Evolutionary conservation across 164 flowering plant genomes (phyloP).

Genomic region (Berberis thunbergii): DNA sequence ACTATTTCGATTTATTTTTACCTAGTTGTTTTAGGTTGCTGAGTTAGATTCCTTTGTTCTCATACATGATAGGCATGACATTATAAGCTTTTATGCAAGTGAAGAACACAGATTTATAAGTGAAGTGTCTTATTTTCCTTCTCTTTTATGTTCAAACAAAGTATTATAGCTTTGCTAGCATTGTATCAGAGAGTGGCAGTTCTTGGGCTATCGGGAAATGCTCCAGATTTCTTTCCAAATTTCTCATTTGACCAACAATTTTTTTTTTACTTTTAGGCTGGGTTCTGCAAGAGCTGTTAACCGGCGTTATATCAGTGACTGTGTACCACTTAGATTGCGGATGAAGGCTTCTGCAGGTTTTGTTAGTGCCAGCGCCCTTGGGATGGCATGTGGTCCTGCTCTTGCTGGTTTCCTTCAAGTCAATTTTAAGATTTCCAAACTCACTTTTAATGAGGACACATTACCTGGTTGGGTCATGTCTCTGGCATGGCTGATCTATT

Average conservation of each 20-base stretch:
- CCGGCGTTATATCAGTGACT: constrained; percentile 53
- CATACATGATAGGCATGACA: too few species aligned
- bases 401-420: constrained; percentile 43
- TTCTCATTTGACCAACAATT: background rate
- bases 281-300: constrained; percentile 65
- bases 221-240: too few species aligned
- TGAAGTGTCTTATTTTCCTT: too few species aligned
- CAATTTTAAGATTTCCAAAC: constrained; percentile 26
- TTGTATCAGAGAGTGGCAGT: too few species aligned
- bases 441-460: constrained; percentile 41
- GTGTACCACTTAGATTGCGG: constrained; percentile 42
- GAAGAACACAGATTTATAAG: too few species aligned
- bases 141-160: too few species aligned
- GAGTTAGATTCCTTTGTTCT: too few species aligned
- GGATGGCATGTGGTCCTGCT: constrained; percentile 61
- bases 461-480: constrained; percentile 67
- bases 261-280: constrained; percentile 22
- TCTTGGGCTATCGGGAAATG: too few species aligned
- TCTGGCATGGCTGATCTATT: constrained; percentile 40
- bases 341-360: constrained; percentile 62
- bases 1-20: too few species aligned
- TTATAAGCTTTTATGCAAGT: too few species aligned
- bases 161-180: too few species aligned
- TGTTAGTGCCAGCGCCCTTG: constrained; percentile 62
- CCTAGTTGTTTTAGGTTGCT: too few species aligned